A percentile compares a stretch with the other conserved stretches of the same genome.
phyloP scores from a whole-genome alignment of 2,329 filamentous ascomycete genomes.

The Chalaropsis ovoidea region DNA sequence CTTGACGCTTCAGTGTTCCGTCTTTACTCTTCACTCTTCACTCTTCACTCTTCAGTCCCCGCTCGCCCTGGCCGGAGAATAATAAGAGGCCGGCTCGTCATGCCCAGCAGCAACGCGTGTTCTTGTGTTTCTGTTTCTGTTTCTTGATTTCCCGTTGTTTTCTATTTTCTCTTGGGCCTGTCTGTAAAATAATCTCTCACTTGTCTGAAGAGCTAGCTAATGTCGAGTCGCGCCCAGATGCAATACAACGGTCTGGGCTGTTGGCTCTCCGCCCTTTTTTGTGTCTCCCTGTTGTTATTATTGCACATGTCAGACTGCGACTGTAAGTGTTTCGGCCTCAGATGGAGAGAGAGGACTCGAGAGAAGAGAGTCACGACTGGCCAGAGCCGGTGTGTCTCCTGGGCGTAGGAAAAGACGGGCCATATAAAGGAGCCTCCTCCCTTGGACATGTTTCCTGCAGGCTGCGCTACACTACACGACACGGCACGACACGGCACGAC shows the following conservation, averaged over 20 bases:
- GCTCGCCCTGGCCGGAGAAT: not conserved
- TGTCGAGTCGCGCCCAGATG: not conserved
- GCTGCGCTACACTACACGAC: no score
- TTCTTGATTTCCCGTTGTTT: not conserved
- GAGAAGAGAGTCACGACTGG: no score
- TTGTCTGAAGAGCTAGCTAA: no score
- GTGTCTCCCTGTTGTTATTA: not conserved
- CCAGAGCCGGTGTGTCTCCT: no score
- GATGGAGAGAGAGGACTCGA: not conserved
- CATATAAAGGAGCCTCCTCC: not conserved
- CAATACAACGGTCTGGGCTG: not conserved
- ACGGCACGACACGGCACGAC: no score
- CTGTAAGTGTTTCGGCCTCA: not conserved
- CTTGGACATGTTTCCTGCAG: not conserved
- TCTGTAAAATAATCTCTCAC: not conserved
- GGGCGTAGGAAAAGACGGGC: no score
- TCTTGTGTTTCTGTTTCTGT: conserved; percentile 7
- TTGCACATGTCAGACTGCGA: not conserved
- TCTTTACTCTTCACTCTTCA: no score
- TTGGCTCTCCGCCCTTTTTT: not conserved
- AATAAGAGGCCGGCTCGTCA: not conserved
- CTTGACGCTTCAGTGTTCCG: no score
- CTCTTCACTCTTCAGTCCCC: no score
- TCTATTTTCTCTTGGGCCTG: not conserved
- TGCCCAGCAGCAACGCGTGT: conserved; percentile 1